Conservation (phyloP, 768 basidiomycete genomes). For the Bullera alba region DNA sequence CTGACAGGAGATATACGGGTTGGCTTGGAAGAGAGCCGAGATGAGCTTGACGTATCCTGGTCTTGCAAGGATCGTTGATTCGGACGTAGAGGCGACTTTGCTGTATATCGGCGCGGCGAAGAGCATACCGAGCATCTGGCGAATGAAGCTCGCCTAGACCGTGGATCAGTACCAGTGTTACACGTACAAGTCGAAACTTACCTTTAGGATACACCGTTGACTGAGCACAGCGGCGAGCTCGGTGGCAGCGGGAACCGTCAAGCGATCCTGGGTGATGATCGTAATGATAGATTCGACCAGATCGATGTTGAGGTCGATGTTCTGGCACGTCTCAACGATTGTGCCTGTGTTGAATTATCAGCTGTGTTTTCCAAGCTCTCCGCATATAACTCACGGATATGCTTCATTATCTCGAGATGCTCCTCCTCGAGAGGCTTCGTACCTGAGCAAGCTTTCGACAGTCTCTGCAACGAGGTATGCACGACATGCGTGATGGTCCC, state of each 20-base stretch:
- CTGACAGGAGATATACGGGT: constrained; percentile 79
- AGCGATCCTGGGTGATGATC: constrained; percentile 57
- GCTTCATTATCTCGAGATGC: background rate
- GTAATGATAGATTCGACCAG: constrained; percentile 66
- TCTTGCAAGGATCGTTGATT: constrained; percentile 47
- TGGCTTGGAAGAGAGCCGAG: constrained; percentile 61
- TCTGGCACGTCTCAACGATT: background rate
- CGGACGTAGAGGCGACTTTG: constrained; percentile 14
- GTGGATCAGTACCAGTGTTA: background rate
- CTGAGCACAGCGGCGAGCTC: constrained; percentile 51
- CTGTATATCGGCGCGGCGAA: constrained; percentile 57
- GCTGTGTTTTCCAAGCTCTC: no score
- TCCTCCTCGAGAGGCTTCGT: background rate
- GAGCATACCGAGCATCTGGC: constrained; percentile 63
- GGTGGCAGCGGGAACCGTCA: constrained; percentile 47
- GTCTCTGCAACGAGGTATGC: background rate
- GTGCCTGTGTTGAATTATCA: no score
- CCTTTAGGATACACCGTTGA: constrained; percentile 57
- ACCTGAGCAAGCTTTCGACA: background rate
- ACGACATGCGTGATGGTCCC: no score
- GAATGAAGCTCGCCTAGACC: constrained; percentile 31
- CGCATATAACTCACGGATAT: background rate
- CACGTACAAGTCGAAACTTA: constrained; percentile 38
- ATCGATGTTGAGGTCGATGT: constrained; percentile 32
- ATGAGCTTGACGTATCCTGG: constrained; percentile 56